A percentile compares a stretch with the other conserved stretches of the same genome.
Conservation (phyloP, 441 rosid species). For the Jatropha multifida region DNA sequence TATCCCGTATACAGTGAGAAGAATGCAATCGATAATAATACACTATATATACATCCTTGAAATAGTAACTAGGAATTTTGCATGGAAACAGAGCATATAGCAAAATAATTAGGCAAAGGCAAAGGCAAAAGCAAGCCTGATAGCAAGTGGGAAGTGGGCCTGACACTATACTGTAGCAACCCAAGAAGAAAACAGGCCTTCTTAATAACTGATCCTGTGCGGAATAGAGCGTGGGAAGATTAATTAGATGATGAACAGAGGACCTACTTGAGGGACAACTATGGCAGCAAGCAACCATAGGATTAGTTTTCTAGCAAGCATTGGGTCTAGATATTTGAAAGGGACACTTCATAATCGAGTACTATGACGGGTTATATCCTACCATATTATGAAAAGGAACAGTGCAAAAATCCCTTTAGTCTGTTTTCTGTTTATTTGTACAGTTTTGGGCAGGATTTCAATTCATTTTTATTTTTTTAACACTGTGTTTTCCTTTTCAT, state of each 20-base stretch:
- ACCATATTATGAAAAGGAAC: neutral
- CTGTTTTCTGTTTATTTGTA: constrained; percentile 15
- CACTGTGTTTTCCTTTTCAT: constrained; percentile 5
- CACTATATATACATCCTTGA: no score
- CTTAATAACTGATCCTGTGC: neutral
- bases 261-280: constrained; percentile 16
- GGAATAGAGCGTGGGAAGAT: neutral
- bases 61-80: neutral
- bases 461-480: neutral
- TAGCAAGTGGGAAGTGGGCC: constrained; percentile 27
- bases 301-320: constrained; percentile 17
- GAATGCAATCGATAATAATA: neutral
- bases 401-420: constrained; percentile 6
- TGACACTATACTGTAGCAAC: constrained; percentile 1
- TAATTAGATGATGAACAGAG: constrained; percentile 15
- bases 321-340: constrained; percentile 30
- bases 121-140: neutral
- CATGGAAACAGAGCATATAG: neutral
- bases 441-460: neutral
- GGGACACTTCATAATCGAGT: constrained; percentile 27
- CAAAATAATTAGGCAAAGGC: neutral
- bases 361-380: neutral
- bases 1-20: neutral
- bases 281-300: constrained; percentile 25
- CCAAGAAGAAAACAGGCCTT: constrained; percentile 23